phyloP scores from a whole-genome alignment of 148 eudicot genomes.

The Mesembryanthemum crystallinum region DNA sequence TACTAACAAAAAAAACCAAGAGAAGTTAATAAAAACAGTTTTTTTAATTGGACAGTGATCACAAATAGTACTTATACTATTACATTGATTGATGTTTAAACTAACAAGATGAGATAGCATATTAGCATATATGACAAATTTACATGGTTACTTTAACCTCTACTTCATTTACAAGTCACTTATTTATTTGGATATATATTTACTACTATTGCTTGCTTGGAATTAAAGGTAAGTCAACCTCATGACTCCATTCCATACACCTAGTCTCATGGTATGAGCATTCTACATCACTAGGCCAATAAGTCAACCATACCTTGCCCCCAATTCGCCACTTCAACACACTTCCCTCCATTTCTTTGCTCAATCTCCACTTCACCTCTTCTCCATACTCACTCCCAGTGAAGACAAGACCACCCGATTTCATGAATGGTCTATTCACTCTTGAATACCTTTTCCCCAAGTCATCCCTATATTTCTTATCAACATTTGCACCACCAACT shows the following conservation, averaged over 20 bases:
- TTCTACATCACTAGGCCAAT: constrained; percentile 69
- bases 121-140: too few species aligned
- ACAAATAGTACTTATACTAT: too few species aligned
- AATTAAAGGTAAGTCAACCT: constrained; percentile 85
- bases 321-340: constrained; percentile 92
- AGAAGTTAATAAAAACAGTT: too few species aligned
- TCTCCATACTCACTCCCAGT: constrained; percentile 54
- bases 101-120: too few species aligned
- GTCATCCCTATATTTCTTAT: constrained; percentile 19
- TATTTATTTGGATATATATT: not conserved
- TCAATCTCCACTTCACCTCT: constrained; percentile 73
- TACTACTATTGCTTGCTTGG: constrained; percentile 18
- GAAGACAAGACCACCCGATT: constrained; percentile 60
- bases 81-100: too few species aligned
- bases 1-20: not conserved
- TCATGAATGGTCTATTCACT: constrained; percentile 56
- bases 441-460: constrained; percentile 59
- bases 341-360: constrained; percentile 88
- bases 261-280: constrained; percentile 70
- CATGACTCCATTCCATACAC: constrained; percentile 74
- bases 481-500: constrained; percentile 24
- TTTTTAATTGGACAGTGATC: too few species aligned
- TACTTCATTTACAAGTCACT: too few species aligned
- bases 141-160: too few species aligned
- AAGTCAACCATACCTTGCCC: constrained; percentile 69